Conservation (phyloP, 148 eudicot species). For the Chenopodium berlandieri region DNA sequence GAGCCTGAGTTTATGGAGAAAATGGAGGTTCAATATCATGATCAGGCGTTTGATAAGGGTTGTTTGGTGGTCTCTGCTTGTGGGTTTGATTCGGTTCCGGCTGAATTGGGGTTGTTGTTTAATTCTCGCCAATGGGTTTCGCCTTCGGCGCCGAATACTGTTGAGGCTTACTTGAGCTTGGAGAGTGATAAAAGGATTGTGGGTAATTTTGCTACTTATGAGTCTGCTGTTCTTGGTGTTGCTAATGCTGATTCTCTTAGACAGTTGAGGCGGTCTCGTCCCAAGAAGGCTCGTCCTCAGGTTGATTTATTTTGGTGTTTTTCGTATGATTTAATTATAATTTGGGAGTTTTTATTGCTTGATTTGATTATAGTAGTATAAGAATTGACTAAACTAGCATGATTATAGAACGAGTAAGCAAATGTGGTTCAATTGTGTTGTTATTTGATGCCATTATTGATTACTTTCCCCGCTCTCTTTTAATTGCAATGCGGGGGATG, state of each 20-base stretch:
- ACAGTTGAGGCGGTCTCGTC: conserved; percentile 56
- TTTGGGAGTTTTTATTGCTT: too few relatives aligned
- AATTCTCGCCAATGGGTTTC: conserved; percentile 55
- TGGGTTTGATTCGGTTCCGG: conserved; percentile 90
- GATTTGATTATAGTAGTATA: too few relatives aligned
- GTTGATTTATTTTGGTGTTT: conserved; percentile 22
- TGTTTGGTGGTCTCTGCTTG: conserved; percentile 75
- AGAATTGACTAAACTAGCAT: too few relatives aligned
- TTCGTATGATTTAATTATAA: not conserved
- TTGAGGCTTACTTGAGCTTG: conserved; percentile 72
- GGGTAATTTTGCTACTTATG: conserved; percentile 76
- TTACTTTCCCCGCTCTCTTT: not conserved
- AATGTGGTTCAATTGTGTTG: not conserved
- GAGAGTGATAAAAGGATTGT: conserved; percentile 70
- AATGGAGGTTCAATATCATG: conserved; percentile 50
- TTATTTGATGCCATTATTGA: not conserved
- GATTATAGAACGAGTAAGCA: too few relatives aligned
- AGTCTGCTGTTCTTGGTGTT: conserved; percentile 80
- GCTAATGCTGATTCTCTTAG: conserved; percentile 59
- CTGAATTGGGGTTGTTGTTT: conserved; percentile 68
- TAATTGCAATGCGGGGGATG: not conserved
- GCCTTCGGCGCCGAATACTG: conserved; percentile 36
- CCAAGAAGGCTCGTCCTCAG: conserved; percentile 54
- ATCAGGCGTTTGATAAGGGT: conserved; percentile 51
- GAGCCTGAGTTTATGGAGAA: conserved; percentile 95